phyloP scores from a whole-genome alignment of 176 grass and related monocot species.

The Urochloa ruziziensis region DNA sequence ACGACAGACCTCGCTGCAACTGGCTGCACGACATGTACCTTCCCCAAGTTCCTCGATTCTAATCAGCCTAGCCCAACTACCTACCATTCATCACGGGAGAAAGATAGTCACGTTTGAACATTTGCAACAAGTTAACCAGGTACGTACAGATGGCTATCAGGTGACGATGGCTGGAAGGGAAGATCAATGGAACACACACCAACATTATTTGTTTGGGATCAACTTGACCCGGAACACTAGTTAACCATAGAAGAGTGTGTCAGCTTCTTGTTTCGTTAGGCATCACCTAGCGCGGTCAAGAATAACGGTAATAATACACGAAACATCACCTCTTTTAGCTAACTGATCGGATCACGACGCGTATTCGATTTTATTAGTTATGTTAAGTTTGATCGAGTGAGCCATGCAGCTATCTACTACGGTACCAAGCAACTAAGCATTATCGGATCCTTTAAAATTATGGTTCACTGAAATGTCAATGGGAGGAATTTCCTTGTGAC shows the following conservation, averaged over 20 bases:
- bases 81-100: not conserved
- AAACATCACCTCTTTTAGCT: not conserved
- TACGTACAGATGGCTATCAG: not conserved
- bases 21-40: too few relatives aligned
- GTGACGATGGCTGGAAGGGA: not conserved
- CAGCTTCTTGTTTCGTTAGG: not conserved
- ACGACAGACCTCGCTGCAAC: too few relatives aligned
- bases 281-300: not conserved
- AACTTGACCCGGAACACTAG: not conserved
- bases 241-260: not conserved
- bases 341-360: not conserved
- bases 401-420: not conserved
- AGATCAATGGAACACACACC: not conserved
- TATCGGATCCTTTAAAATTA: not conserved
- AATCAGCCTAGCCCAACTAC: too few relatives aligned
- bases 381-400: not conserved
- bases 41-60: too few relatives aligned
- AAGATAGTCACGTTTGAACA: not conserved
- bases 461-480: constrained; percentile 13
- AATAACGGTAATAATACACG: not conserved
- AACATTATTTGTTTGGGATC: not conserved
- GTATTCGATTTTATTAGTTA: not conserved
- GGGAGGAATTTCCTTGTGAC: constrained; percentile 6
- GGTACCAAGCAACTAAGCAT: constrained; percentile 17
- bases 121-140: too few relatives aligned